Evolutionary conservation across 306 rosid genomes (phyloP).

Genomic region (Oemleria cerasiformis): DNA sequence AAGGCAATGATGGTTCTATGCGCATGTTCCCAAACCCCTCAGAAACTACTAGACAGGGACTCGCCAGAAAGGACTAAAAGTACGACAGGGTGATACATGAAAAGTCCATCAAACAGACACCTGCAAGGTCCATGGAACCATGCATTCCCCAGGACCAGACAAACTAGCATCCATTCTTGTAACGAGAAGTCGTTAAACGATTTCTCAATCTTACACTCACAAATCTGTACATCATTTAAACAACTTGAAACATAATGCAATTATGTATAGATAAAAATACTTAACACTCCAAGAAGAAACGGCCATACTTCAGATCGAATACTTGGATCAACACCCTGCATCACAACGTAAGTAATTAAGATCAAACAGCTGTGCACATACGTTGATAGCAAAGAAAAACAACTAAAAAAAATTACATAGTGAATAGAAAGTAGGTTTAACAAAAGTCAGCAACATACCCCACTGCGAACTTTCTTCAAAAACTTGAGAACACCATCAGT

Average conservation of each 20-base stretch:
- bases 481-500: conserved; percentile 29
- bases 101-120: not conserved
- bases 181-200: not conserved
- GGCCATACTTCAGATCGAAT: conserved; percentile 31
- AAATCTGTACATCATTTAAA: not conserved
- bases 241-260: not conserved
- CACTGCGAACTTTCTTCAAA: conserved; percentile 28
- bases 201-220: not conserved
- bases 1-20: not conserved
- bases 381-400: not conserved
- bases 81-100: not conserved
- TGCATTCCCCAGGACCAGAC: not conserved
- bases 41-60: not conserved
- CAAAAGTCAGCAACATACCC: conserved; percentile 20
- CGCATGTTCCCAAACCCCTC: not conserved
- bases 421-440: not conserved
- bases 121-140: not conserved
- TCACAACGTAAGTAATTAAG: not conserved
- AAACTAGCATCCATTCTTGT: too few species aligned
- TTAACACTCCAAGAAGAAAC: conserved; percentile 30
- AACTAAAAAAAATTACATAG: not conserved
- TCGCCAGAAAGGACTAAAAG: not conserved
- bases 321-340: conserved; percentile 29
- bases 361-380: conserved; percentile 4
- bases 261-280: not conserved